Evolutionary conservation across 2,329 filamentous ascomycete genomes (phyloP).

Genomic region (Pyricularia sp.): DNA sequence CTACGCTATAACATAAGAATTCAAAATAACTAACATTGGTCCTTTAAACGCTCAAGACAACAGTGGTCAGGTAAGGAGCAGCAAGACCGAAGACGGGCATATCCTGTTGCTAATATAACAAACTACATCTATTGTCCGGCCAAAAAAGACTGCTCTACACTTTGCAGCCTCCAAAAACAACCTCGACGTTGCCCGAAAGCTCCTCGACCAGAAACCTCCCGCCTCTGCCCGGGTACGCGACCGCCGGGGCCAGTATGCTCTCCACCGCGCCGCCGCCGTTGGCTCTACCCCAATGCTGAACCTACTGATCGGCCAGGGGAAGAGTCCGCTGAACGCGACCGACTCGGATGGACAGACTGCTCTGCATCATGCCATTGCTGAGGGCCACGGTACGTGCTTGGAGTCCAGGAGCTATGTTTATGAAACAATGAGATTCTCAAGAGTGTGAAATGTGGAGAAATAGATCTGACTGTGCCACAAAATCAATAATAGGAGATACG

Average conservation of each 20-base stretch:
- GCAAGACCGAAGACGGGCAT: background rate
- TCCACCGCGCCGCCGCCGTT: slow-evolving; percentile 83
- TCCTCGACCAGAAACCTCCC: slow-evolving; percentile 56
- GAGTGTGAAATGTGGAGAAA: background rate
- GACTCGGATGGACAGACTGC: slow-evolving; percentile 78
- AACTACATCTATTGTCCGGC: background rate
- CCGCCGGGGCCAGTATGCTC: slow-evolving; percentile 72
- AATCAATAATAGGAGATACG: slow-evolving; percentile 47
- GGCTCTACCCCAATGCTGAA: slow-evolving; percentile 81
- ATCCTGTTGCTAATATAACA: background rate
- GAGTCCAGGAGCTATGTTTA: no score
- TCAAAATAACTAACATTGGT: background rate
- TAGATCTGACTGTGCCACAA: background rate
- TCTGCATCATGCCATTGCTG: slow-evolving; percentile 74
- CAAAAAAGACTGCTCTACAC: slow-evolving; percentile 64
- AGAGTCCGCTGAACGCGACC: slow-evolving; percentile 70
- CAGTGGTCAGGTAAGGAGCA: slow-evolving; percentile 42
- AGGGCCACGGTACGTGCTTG: slow-evolving; percentile 48
- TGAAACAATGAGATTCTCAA: background rate
- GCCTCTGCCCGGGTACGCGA: slow-evolving; percentile 74
- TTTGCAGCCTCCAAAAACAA: slow-evolving; percentile 87
- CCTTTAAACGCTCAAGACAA: slow-evolving; percentile 31
- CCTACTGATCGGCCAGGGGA: slow-evolving; percentile 55
- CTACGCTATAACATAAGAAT: background rate
- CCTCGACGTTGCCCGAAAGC: slow-evolving; percentile 62